phyloP scores from a whole-genome alignment of 108 stramenopile species.

The Cyclostephanos tholiformis region DNA sequence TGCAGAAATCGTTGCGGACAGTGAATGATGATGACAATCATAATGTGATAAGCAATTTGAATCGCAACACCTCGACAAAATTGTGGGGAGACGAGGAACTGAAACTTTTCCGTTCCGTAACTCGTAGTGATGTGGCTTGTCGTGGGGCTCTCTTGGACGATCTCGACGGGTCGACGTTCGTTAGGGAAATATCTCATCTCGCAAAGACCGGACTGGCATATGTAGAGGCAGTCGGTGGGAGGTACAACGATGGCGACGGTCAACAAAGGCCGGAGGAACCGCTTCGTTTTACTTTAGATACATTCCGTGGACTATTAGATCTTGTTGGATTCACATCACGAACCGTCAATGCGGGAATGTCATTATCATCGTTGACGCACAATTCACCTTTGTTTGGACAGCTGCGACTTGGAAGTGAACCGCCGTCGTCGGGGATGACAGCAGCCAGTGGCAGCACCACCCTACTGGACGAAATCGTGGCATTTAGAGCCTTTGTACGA shows the following conservation, averaged over 20 bases:
- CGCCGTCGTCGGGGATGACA: neutral
- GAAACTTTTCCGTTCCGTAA: slow-evolving; percentile 41
- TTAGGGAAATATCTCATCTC: slow-evolving; percentile 54
- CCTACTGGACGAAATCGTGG: slow-evolving; percentile 56
- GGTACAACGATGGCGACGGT: neutral
- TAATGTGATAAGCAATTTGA: neutral
- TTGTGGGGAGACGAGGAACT: slow-evolving; percentile 58
- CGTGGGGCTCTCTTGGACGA: slow-evolving; percentile 54
- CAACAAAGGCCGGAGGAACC: slow-evolving; percentile 43
- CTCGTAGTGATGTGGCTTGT: slow-evolving; percentile 25
- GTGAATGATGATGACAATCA: neutral
- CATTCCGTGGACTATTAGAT: slow-evolving; percentile 51
- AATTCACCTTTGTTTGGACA: neutral
- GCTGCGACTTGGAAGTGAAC: neutral
- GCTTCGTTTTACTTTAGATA: slow-evolving; percentile 43
- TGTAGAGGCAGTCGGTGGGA: slow-evolving; percentile 10
- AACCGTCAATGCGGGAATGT: slow-evolving; percentile 63
- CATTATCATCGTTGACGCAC: slow-evolving; percentile 1
- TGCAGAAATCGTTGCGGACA: neutral
- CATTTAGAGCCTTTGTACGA: slow-evolving; percentile 66
- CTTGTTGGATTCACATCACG: slow-evolving; percentile 72
- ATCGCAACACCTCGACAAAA: slow-evolving; percentile 9
- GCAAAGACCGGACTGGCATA: slow-evolving; percentile 56
- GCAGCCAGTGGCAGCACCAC: slow-evolving; percentile 24
- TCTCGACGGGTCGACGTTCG: slow-evolving; percentile 67